phyloP scores from a whole-genome alignment of 2,329 filamentous ascomycete genomes.

The Sporothrix brunneoviolacea region DNA sequence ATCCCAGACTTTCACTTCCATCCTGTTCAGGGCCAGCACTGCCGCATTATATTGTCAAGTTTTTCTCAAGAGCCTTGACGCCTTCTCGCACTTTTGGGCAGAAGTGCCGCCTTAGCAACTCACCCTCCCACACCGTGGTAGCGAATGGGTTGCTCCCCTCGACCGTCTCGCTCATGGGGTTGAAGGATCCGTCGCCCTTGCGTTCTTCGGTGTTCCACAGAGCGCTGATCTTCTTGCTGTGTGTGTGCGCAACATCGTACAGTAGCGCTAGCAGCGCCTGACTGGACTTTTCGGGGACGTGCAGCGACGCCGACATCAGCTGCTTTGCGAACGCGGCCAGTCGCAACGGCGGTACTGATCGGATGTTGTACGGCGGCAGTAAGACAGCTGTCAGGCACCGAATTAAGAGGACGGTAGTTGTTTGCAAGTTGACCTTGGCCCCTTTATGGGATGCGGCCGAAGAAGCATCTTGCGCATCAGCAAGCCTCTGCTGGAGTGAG shows the following conservation, averaged over 20 bases:
- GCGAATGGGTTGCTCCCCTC: conserved; percentile 89
- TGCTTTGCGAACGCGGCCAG: conserved; percentile 93
- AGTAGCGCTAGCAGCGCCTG: conserved; percentile 74
- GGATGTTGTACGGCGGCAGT: conserved; percentile 65
- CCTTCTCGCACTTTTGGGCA: conserved; percentile 79
- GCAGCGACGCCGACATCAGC: conserved; percentile 72
- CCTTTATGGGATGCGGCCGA: conserved; percentile 23
- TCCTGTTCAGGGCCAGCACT: neutral
- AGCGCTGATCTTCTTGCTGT: conserved; percentile 74
- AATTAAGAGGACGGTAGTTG: conserved; percentile 85
- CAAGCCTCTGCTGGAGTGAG: conserved; percentile 64
- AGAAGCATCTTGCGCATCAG: conserved; percentile 33
- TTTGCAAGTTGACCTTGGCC: conserved; percentile 83
- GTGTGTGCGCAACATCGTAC: conserved; percentile 69
- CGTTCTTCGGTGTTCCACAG: conserved; percentile 94
- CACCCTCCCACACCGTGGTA: conserved; percentile 87
- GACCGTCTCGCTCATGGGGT: conserved; percentile 63
- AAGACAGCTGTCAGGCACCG: conserved; percentile 78
- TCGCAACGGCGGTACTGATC: conserved; percentile 70
- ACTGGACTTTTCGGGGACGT: conserved; percentile 83
- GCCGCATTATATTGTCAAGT: conserved; percentile 36
- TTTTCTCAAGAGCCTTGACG: conserved; percentile 62
- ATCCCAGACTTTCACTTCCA: too few species aligned
- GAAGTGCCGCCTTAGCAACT: conserved; percentile 77
- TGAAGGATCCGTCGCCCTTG: conserved; percentile 81